A percentile compares a stretch with the other conserved stretches of the same genome.
Conservation (phyloP, 345 rosid species). For the Brassica cretica region DNA sequence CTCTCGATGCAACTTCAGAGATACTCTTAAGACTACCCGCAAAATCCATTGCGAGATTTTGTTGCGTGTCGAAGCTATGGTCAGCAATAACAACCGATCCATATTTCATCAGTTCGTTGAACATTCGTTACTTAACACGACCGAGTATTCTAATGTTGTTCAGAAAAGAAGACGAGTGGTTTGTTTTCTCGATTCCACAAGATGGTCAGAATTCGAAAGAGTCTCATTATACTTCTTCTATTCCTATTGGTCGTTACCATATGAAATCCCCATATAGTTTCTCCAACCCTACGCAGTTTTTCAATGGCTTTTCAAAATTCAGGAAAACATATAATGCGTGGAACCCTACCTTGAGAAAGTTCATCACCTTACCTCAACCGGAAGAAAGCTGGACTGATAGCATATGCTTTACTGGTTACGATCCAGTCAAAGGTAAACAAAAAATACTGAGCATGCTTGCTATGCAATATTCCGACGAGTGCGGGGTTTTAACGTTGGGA, state of each 20-base stretch:
- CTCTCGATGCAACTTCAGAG: background rate
- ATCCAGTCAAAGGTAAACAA: background rate
- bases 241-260: background rate
- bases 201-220: background rate
- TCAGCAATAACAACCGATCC: background rate
- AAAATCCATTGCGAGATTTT: background rate
- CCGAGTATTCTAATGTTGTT: slow-evolving; percentile 3
- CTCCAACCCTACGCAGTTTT: background rate
- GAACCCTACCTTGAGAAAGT: background rate
- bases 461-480: background rate
- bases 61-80: slow-evolving; percentile 13
- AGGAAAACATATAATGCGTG: background rate
- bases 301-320: background rate
- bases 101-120: background rate
- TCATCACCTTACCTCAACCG: background rate
- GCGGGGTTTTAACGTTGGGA: slow-evolving; percentile 18
- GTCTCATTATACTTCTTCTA: background rate
- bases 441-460: background rate
- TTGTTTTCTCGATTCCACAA: slow-evolving; percentile 11
- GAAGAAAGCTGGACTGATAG: background rate
- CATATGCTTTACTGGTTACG: background rate
- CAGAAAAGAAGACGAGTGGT: background rate
- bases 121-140: background rate
- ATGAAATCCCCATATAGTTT: background rate
- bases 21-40: slow-evolving; percentile 1